Conservation (phyloP, 2,329 filamentous ascomycete genomes). For the Aspergillus bombycis region DNA sequence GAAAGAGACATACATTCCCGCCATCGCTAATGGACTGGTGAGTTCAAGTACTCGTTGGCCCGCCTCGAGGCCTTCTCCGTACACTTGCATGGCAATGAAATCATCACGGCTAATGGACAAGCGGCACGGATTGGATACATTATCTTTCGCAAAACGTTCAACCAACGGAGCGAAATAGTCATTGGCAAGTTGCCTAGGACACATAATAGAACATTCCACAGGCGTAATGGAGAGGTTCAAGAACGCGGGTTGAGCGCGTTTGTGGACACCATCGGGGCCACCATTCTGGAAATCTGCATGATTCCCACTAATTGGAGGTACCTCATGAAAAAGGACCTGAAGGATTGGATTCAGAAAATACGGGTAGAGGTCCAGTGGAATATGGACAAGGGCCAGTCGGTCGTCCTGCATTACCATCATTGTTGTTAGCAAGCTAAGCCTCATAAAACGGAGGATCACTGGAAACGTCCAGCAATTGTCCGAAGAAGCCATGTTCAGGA, state of each 20-base stretch:
- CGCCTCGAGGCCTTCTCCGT: constrained; percentile 86
- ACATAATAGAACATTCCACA: constrained; percentile 90
- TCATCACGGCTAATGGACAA: constrained; percentile 80
- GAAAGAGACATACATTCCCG: constrained; percentile 68
- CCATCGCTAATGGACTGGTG: constrained; percentile 85
- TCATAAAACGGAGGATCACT: background rate
- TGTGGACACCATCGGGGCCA: constrained; percentile 24
- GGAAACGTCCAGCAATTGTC: background rate
- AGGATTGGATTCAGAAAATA: constrained; percentile 84
- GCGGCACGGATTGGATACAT: constrained; percentile 44
- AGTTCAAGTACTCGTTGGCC: constrained; percentile 89
- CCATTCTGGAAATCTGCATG: constrained; percentile 45
- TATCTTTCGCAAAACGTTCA: constrained; percentile 58
- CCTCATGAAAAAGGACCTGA: constrained; percentile 73
- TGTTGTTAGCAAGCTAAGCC: constrained; percentile 22
- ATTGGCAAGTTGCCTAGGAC: constrained; percentile 73
- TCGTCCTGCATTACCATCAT: constrained; percentile 66
- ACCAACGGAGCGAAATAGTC: constrained; percentile 76
- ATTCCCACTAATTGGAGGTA: constrained; percentile 41
- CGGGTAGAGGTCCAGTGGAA: constrained; percentile 76
- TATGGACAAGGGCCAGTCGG: constrained; percentile 84
- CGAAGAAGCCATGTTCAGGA: background rate
- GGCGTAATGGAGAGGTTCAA: constrained; percentile 92
- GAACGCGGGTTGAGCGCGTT: constrained; percentile 71
- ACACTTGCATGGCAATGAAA: constrained; percentile 87